Base-by-base conservation (phyloP, 768 basidiomycete species). In the Tephrocybe sp. region DNA sequence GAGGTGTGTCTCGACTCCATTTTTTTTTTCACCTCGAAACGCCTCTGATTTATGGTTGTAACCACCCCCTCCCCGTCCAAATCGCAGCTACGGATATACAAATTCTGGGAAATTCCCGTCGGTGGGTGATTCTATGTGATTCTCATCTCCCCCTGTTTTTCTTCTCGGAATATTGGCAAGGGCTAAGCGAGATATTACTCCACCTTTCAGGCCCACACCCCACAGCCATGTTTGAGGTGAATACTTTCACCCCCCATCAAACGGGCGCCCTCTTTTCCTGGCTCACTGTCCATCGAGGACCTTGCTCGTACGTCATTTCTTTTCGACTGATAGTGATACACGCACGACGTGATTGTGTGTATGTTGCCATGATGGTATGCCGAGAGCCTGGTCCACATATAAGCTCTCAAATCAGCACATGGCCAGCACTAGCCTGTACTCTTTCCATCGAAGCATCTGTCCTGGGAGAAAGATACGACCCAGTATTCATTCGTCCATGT, bases 141-240 rank as follows among this genome's bases (percentile, higher is more conserved):
- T n/a, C n/a, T n/a, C n/a, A n/a, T n/a, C n/a, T n/a, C n/a, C n/a
- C n/a, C n/a, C n/a, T n/a, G n/a, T 25, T 1, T 12, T 22, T 15
- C 6, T 18, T 12, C 46, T n/a, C 21, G 33, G 33, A 34, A 34
- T 34, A 34, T 34, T 34, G 23, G n/a, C n/a, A n/a, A 42, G 7
- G 16, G 11, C 19, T 45, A 15, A 45, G 34, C 19, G 10, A 38
- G 39, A 5, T 22, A 21, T 16, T 18, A 13, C 36, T 22, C 23
- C 49, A 24, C 10, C 12, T 33, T 22, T 38, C 52, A 77, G 80
- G 82, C 1, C 86, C 84, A 0, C 86, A 88, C 55, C 81, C 86
- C 0, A 79, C 77, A 8, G 75, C 82, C 6, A 86, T 86, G 84
- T 88, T 87, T 58, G 78, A 88, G 61, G 76, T 86, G 50, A 80